phyloP scores from a whole-genome alignment of 495 filamentous ascomycete species.

The Hypoxylon subgilvum region DNA sequence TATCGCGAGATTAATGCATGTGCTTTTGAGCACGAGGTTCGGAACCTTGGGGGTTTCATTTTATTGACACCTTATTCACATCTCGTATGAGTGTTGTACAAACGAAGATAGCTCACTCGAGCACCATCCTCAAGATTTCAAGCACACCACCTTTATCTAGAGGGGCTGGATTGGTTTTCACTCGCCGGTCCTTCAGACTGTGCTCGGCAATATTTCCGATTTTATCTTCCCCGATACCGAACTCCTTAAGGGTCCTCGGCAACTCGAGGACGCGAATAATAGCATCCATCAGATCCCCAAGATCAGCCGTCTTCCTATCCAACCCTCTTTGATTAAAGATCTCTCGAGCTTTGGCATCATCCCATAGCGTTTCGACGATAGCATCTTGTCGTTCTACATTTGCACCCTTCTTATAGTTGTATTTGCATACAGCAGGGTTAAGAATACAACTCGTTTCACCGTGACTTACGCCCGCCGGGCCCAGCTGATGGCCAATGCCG shows the following conservation, averaged over 20 bases:
- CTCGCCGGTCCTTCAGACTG: slow-evolving; percentile 59
- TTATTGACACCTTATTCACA: slow-evolving; percentile 12
- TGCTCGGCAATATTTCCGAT: slow-evolving; percentile 58
- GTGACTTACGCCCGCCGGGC: slow-evolving; percentile 66
- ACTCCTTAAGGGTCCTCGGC: slow-evolving; percentile 61
- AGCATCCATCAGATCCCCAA: slow-evolving; percentile 61
- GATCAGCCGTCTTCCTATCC: slow-evolving; percentile 46
- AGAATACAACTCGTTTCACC: slow-evolving; percentile 69
- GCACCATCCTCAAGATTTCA: slow-evolving; percentile 38
- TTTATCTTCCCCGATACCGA: slow-evolving; percentile 60
- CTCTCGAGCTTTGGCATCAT: slow-evolving; percentile 46
- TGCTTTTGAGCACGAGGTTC: slow-evolving; percentile 15
- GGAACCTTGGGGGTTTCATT: slow-evolving; percentile 7
- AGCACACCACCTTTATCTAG: slow-evolving; percentile 32
- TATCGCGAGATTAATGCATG: slow-evolving; percentile 4
- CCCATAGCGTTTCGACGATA: slow-evolving; percentile 53
- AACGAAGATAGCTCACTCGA: slow-evolving; percentile 27
- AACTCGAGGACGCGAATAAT: slow-evolving; percentile 63
- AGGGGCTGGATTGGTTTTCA: slow-evolving; percentile 30
- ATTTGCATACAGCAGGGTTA: slow-evolving; percentile 66
- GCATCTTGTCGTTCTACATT: slow-evolving; percentile 57
- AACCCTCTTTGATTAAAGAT: slow-evolving; percentile 50
- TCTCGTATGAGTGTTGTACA: not conserved
- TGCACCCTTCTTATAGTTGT: slow-evolving; percentile 54
- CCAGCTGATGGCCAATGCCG: slow-evolving; percentile 69